Evolutionary conservation across 2,329 filamentous ascomycete genomes (phyloP).

Genomic region (Verticillium tricorpus): DNA sequence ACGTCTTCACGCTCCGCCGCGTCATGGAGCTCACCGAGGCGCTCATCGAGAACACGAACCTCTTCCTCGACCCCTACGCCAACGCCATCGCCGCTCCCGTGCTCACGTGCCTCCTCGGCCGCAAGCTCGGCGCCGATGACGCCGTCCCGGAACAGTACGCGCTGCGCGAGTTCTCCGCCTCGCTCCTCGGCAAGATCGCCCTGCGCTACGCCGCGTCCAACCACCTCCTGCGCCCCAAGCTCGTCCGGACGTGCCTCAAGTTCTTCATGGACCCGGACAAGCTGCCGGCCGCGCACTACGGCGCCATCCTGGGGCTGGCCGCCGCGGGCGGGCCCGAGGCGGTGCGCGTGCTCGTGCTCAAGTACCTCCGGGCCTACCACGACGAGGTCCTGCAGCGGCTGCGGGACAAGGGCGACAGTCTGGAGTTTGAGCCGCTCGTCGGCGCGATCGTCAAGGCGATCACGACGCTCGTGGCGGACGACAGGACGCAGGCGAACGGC

Average conservation of each 20-base stretch:
- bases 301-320: conserved; percentile 75
- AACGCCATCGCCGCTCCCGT: conserved; percentile 74
- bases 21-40: conserved; percentile 90
- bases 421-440: conserved; percentile 53
- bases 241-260: conserved; percentile 90
- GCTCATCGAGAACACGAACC: conserved; percentile 74
- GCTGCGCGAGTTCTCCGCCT: conserved; percentile 79
- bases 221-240: conserved; percentile 76
- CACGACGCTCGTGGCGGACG: conserved; percentile 33
- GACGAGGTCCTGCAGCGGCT: conserved; percentile 48
- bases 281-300: conserved; percentile 80
- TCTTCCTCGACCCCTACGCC: conserved; percentile 64
- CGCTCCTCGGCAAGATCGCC: conserved; percentile 73
- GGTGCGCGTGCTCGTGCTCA: conserved; percentile 51
- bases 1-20: conserved; percentile 81
- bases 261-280: conserved; percentile 84
- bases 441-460: conserved; percentile 53
- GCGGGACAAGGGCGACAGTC: conserved; percentile 43
- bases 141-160: conserved; percentile 64
- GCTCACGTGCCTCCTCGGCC: conserved; percentile 84
- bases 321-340: conserved; percentile 67
- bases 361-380: conserved; percentile 52
- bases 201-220: conserved; percentile 78
- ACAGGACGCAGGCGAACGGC: conserved; percentile 9
- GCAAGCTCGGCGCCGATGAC: conserved; percentile 64